These are phyloP conservation scores for Talinum fruticosum DNA, from an alignment of 148 eudicot genomes.

Conservation along the genomic window DNA sequence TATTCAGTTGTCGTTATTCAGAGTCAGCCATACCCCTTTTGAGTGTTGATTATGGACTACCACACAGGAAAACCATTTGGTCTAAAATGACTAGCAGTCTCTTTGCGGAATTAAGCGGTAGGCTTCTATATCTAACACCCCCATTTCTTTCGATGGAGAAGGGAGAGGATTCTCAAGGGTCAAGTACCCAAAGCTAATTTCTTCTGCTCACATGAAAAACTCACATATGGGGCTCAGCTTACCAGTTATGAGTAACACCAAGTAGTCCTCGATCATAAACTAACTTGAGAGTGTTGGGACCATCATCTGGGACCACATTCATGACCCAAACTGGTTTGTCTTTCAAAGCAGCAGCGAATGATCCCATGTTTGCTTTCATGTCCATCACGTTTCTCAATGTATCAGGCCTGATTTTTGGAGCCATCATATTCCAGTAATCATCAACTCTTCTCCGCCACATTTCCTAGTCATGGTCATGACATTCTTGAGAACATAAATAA, in stretches of 20 bases:
- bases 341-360: conserved; percentile 44
- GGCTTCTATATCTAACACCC: no score
- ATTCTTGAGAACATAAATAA: not conserved
- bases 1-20: no score
- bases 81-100: no score
- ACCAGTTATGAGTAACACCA: conserved; percentile 43
- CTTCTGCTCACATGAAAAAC: no score
- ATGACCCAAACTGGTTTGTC: conserved; percentile 49
- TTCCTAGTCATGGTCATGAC: conserved; percentile 24
- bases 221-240: conserved; percentile 3
- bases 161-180: no score
- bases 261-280: conserved; percentile 44
- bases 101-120: no score
- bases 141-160: no score
- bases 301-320: conserved; percentile 44
- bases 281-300: conserved; percentile 44
- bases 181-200: no score
- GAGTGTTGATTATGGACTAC: no score
- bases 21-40: no score
- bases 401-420: conserved; percentile 30
- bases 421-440: conserved; percentile 40
- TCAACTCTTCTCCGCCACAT: conserved; percentile 43
- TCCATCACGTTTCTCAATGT: conserved; percentile 46
- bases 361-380: conserved; percentile 50
- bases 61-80: no score